Base-by-base conservation (phyloP, 1,284 basidiomycete genomes). In the Malassezia vespertilionis region DNA sequence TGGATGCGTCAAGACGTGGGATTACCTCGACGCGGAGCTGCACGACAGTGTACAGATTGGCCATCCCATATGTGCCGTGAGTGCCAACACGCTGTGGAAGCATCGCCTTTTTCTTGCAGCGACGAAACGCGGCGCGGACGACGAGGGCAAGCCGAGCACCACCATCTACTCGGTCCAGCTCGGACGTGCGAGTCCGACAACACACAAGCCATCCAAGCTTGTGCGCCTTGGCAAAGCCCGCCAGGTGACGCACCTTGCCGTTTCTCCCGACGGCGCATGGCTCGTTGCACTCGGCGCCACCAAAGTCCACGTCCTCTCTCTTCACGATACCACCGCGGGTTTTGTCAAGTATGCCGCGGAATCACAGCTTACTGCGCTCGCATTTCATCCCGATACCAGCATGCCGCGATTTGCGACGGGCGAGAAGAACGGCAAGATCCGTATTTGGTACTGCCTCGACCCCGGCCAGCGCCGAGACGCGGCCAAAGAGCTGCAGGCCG, bases 1-100 rank as follows among this genome's bases (percentile, higher is more conserved):
- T 61, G 91, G 90, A 10, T 78, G 77, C 21, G 73, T 96, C 57
- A 81, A 86, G 69, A 75, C 91, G 10, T 96, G 91, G 91, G 88
- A 96, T 73, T 91, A 85, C 70, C 75, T 91, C 41, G 89, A 95
- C 55, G 89, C 82, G 1, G 75, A 78, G 3, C 74, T 93, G 12
- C 75, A 95, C 45, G 80, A 82, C 54, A 56, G 52, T 8, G 53
- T 69, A 33, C 53, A 61, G 37, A 45, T 69, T 33, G 77, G 76
- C 33, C 78, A 82, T 49, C 80, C 86, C 5, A 82, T 93, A 56
- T 77, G 80, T 46, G 78, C 80, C 57, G 74, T 90, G 55, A 80
- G 81, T 46, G 78, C 79, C 1, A 82, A 86, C 66, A 76, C 80
- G 49, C 75, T 75, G 48, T 77, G 80, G 69, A 79, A 77, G 57